phyloP scores from a whole-genome alignment of 2,329 filamentous ascomycete genomes.

The Berkeleyomyces basicola region DNA sequence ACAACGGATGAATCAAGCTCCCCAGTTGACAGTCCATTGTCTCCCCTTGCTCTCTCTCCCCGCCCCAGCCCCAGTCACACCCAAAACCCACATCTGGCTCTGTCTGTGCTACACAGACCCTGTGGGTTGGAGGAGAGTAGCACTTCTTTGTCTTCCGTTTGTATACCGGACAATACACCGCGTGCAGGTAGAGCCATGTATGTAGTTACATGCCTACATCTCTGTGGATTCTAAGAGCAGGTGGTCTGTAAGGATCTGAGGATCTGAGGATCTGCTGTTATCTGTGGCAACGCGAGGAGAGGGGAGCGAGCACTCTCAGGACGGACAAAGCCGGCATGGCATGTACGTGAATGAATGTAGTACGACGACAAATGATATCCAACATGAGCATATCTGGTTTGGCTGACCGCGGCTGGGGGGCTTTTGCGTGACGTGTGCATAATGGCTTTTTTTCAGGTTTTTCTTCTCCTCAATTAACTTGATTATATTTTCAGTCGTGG shows the following conservation, averaged over 20 bases:
- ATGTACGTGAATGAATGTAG: background rate
- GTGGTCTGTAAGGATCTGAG: background rate
- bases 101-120: background rate
- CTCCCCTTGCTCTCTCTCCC: background rate
- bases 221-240: background rate
- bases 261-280: background rate
- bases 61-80: background rate
- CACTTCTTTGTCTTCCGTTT: background rate
- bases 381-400: too few relatives aligned
- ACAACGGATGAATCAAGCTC: background rate
- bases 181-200: background rate
- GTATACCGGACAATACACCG: background rate
- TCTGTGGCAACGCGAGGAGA: background rate
- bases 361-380: too few relatives aligned
- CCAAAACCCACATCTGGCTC: background rate
- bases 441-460: too few relatives aligned
- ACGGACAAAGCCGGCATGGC: background rate
- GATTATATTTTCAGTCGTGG: too few relatives aligned
- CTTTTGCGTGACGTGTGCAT: too few relatives aligned
- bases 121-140: background rate
- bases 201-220: background rate
- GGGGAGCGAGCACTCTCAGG: background rate
- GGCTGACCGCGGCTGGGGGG: too few relatives aligned
- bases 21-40: background rate
- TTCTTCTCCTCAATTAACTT: too few relatives aligned